Percentiles rank a stretch among this genome's conserved stretches.
These are phyloP conservation scores for Gyromitra esculenta DNA, from an alignment of 2,329 filamentous ascomycete genomes.

Conservation along the genomic window DNA sequence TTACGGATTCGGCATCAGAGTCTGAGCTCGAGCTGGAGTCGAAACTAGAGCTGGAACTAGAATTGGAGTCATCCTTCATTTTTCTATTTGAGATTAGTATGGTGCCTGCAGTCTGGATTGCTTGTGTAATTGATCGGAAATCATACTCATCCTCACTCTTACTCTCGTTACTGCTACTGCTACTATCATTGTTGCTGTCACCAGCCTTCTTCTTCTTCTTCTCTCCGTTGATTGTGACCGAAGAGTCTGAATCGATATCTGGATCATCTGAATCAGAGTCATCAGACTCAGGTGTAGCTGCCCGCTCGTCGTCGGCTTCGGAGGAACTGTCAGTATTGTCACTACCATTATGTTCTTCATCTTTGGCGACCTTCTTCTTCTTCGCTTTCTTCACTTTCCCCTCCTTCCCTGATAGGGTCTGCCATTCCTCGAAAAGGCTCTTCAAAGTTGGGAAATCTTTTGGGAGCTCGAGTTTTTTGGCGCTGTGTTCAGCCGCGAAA, in stretches of 20 bases:
- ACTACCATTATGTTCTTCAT: conserved; percentile 22
- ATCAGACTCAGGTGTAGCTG: conserved; percentile 34
- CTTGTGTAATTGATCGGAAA: not conserved
- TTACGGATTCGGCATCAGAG: conserved; percentile 54
- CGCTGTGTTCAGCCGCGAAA: conserved; percentile 60
- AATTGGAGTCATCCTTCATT: conserved; percentile 60
- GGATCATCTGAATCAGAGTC: conserved; percentile 58
- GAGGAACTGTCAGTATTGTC: conserved; percentile 45
- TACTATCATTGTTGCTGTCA: conserved; percentile 12
- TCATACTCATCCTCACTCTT: conserved; percentile 41
- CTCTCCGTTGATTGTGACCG: conserved; percentile 47
- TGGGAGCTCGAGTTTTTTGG: conserved; percentile 56
- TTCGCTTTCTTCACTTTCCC: conserved; percentile 77
- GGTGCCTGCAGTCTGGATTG: not conserved
- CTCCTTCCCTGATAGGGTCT: conserved; percentile 66
- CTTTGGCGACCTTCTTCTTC: conserved; percentile 66
- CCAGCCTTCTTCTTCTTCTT: conserved; percentile 22
- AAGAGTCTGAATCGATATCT: conserved; percentile 58
- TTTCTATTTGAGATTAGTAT: conserved; percentile 35
- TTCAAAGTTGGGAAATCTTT: conserved; percentile 54
- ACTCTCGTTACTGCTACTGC: conserved; percentile 8
- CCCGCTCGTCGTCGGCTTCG: conserved; percentile 48
- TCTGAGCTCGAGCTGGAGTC: conserved; percentile 38
- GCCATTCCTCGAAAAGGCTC: conserved; percentile 49
- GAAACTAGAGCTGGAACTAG: conserved; percentile 56